Base-by-base conservation (phyloP, 768 basidiomycete species). In the Fibroporia radiculosa region DNA sequence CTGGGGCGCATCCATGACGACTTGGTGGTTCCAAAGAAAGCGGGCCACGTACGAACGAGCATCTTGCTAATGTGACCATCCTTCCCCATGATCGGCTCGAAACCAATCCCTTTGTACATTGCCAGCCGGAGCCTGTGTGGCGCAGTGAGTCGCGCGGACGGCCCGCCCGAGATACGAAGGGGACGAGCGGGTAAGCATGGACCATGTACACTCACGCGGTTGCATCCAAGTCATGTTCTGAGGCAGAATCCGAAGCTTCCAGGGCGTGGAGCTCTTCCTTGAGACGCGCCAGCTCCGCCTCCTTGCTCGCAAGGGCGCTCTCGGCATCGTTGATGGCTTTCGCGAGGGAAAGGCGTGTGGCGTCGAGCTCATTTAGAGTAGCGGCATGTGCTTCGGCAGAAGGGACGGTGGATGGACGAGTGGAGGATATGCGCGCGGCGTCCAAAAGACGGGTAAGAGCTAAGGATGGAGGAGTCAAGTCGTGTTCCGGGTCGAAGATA, bases 281-380 rank as follows among this genome's bases (percentile, higher is more conserved):
- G 47, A 90, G 65, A 4, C 70, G 66, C 6, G 83, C 69, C 0
- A 87, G 72, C 56, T 86, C 84, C 1, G 77, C 80, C 54, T 89
- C 84, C 54, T 78, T 80, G 54, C 73, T 77, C 5, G 78, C 77
- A 5, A 84, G 60, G 36, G 76, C 60, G 31, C 75, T 72, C 63
- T 90, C 84, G 1, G 73, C 70, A 51, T 88, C 85, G 40, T 81
- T 80, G 50, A 88, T 83, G 4, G 82, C 75, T 55, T 90, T 90
- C 19, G 73, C 78, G 13, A 87, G 70, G 13, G 82, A 77, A 36
- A 87, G 60, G 25, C 77, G 74, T 5, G 71, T 73, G 29, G 60
- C 68, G 48, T 89, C 85, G 1, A 86, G 71, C 40, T 80, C 74
- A 51, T 86, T 83, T 36, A 89, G 60, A 13, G 67, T 69, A 4